Percentiles rank a stretch among this genome's conserved stretches.
These are phyloP conservation scores for Neonectria coccinea DNA, from an alignment of 2,329 filamentous ascomycete species.

Conservation along the genomic window DNA sequence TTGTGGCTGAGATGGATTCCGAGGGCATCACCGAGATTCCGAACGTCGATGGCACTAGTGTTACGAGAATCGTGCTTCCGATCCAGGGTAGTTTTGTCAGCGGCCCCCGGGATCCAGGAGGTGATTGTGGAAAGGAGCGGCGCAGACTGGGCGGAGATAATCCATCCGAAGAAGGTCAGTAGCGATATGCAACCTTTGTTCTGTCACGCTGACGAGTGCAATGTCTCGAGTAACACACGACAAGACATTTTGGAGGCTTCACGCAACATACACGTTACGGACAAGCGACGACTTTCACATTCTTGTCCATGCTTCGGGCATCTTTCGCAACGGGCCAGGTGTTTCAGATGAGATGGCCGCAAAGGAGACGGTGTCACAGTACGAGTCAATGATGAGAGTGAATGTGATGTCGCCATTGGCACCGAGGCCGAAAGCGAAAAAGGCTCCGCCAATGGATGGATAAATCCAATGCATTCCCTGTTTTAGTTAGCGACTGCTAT, in stretches of 20 bases:
- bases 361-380: conserved; percentile 37
- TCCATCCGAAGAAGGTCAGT: conserved; percentile 32
- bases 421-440: conserved; percentile 55
- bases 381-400: conserved; percentile 53
- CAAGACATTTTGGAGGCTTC: conserved; percentile 27
- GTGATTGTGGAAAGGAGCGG: conserved; percentile 34
- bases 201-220: background rate
- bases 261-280: conserved; percentile 36
- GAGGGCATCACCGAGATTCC: conserved; percentile 30
- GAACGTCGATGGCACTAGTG: conserved; percentile 24
- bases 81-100: conserved; percentile 32
- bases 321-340: conserved; percentile 36
- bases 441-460: conserved; percentile 51
- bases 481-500: background rate
- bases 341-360: conserved; percentile 5
- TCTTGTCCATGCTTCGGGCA: conserved; percentile 35
- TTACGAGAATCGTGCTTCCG: conserved; percentile 31
- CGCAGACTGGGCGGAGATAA: conserved; percentile 37
- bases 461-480: conserved; percentile 59
- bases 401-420: conserved; percentile 52
- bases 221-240: background rate
- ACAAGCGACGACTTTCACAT: conserved; percentile 33
- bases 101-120: conserved; percentile 33
- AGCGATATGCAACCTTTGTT: too few relatives aligned
- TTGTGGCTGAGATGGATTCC: conserved; percentile 38